Evolutionary conservation across 192 early-diverging fungal species (phyloP), one percentile per base, ranked within the genome.

Genomic region (Polychytrium aggregatum): DNA sequence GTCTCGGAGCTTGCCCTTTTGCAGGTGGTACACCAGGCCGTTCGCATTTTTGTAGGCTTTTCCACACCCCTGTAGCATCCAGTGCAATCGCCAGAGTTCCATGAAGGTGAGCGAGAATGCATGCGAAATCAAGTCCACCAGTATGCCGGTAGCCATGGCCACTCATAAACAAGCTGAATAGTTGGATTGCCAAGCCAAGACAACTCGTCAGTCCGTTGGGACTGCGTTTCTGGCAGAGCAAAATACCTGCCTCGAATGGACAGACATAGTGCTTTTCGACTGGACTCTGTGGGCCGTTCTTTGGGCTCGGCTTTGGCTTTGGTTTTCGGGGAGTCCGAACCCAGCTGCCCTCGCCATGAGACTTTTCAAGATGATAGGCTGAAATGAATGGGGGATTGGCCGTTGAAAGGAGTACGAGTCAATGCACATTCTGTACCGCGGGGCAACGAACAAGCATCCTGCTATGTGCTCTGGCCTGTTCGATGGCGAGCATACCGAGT

Each of bases 31-130:
- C 26, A 52, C 44, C 28, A 61, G 30, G 8, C 59, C 59, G 33
- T 61, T 61, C 10, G 59, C 38, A 31, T 61, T 61, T 30, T 61
- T 61, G 47, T 61, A 61, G 6, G 59, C 38, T 34, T 61, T 61
- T 35, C 48, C 59, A 37, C 59, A 61, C 1, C 48, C 52, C 33
- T 21, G 16, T 13, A 53, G 41, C 18, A 17, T 37, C 10, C 1
- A 17, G 21, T 37, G 1, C n/a, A 39, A 0, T 0, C 9, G 20
- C n/a, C 55, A 56, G 10, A 56, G 27, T 28, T 39, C 48, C 4
- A 8, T 16, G 9, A 16, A 36, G 16, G 8, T 8, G 35, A 16
- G 16, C 16, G 16, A 16, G 35, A 16, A 36, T 43, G n/a, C n/a
- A n/a, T n/a, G n/a, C n/a, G n/a, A n/a, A n/a, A n/a, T n/a, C n/a